Evolutionary conservation across 495 filamentous ascomycete species (phyloP).

Genomic region (Penicillium cataractarum): DNA sequence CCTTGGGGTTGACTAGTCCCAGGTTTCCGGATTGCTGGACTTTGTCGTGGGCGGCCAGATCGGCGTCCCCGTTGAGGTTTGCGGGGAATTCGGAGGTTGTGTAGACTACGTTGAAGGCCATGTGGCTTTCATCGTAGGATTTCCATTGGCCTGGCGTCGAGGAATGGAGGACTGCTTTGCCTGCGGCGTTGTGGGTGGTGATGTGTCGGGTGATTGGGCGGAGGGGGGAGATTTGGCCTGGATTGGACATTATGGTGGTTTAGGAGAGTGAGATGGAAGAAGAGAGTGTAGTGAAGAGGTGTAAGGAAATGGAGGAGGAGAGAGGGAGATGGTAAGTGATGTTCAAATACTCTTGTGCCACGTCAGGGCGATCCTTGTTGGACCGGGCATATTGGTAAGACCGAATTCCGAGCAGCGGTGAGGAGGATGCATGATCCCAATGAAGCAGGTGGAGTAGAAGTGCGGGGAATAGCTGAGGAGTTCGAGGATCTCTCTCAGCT

Average conservation of each 20-base stretch:
- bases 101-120: conserved; percentile 44
- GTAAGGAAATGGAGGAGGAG: no score
- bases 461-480: no score
- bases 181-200: conserved; percentile 42
- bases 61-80: conserved; percentile 55
- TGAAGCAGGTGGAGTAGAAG: no score
- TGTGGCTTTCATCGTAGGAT: conserved; percentile 22
- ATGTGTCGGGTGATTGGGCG: conserved; percentile 42
- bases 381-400: background rate
- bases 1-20: conserved; percentile 56
- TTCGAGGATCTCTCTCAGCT: no score
- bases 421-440: background rate
- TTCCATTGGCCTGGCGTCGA: conserved; percentile 23
- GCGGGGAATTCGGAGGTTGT: conserved; percentile 60
- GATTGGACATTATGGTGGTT: conserved; percentile 17
- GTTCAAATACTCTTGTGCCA: no score
- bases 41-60: conserved; percentile 40
- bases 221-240: conserved; percentile 32
- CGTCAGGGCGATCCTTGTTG: no score
- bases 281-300: no score
- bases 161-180: conserved; percentile 38
- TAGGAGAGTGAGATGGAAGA: no score
- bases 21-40: conserved; percentile 40
- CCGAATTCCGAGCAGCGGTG: background rate
- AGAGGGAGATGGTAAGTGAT: no score